Evolutionary conservation across 164 flowering plant genomes (phyloP).

Genomic region (Nelumbo lutea): DNA sequence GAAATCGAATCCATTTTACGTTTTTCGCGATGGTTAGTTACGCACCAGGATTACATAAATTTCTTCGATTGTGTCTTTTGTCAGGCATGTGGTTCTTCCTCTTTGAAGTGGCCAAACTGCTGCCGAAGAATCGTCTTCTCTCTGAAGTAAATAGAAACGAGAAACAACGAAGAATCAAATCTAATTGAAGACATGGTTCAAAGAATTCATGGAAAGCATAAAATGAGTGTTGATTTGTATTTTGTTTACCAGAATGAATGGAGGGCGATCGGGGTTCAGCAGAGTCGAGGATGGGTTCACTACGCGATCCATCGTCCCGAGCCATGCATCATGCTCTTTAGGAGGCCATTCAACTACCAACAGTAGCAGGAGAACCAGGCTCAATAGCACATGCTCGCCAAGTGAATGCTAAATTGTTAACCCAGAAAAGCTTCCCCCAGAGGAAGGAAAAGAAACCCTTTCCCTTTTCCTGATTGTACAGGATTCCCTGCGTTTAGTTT

Average conservation of each 20-base stretch:
- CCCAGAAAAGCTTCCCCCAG: too few relatives aligned
- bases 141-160: slow-evolving; percentile 49
- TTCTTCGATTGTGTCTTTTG: neutral
- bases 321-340: slow-evolving; percentile 97
- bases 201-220: too few relatives aligned
- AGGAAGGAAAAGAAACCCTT: neutral
- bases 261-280: slow-evolving; percentile 94
- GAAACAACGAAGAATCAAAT: neutral
- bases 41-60: neutral
- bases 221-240: neutral
- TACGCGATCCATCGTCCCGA: slow-evolving; percentile 94
- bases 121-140: slow-evolving; percentile 91
- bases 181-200: neutral
- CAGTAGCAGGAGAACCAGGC: slow-evolving; percentile 67
- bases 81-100: slow-evolving; percentile 94
- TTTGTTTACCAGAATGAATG: slow-evolving; percentile 58
- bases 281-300: slow-evolving; percentile 27
- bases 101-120: slow-evolving; percentile 78
- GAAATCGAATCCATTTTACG: neutral
- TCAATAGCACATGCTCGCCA: slow-evolving; percentile 33
- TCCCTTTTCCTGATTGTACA: neutral
- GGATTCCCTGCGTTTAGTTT: neutral
- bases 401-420: slow-evolving; percentile 20
- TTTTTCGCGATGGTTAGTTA: too few relatives aligned
- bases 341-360: slow-evolving; percentile 95